Evolutionary conservation across 202 grass and related monocot species (phyloP).

Genomic region (Musa balbisiana): DNA sequence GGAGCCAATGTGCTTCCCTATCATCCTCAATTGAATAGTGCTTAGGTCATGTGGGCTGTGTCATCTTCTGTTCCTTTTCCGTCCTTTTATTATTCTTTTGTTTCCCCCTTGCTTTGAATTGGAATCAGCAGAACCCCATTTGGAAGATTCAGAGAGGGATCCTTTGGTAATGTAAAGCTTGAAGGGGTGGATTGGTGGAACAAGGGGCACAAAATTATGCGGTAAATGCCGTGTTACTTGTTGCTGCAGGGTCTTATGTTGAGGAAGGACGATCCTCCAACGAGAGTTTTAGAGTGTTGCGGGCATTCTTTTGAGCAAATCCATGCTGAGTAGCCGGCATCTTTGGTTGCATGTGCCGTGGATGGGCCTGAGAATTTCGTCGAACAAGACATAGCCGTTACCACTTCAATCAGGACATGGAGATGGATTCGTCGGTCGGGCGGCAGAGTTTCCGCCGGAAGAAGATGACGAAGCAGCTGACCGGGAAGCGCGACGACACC

Average conservation of each 20-base stretch:
- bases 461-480: slow-evolving; percentile 99
- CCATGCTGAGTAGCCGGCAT: no score
- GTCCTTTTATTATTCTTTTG: not conserved
- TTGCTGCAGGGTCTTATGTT: not conserved
- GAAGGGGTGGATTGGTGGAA: not conserved
- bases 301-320: no score
- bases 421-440: not conserved
- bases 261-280: no score
- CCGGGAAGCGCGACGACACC: slow-evolving; percentile 79
- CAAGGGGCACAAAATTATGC: not conserved
- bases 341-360: no score
- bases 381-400: no score
- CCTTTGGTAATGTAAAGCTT: no score
- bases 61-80: not conserved
- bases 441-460: slow-evolving; percentile 24
- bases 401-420: not conserved
- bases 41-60: not conserved
- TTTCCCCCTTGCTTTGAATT: not conserved
- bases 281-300: no score
- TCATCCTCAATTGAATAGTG: not conserved
- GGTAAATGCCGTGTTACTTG: not conserved
- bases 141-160: not conserved
- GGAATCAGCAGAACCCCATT: no score
- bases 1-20: not conserved
- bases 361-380: no score